Evolutionary conservation across 805 yeast species (phyloP).

Genomic region (Yamadazyma sp.): DNA sequence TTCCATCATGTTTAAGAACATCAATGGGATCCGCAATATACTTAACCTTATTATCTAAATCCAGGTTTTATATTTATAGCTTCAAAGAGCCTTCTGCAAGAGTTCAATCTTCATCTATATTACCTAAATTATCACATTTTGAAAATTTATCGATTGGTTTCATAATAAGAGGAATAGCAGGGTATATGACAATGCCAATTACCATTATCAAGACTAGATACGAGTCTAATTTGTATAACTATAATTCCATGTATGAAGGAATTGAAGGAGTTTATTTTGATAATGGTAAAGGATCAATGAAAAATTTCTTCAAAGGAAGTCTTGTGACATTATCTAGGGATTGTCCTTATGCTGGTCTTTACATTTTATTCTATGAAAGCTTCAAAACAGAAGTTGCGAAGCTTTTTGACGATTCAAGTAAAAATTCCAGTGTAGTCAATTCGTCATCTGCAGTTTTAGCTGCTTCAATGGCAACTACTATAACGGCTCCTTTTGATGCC

Average conservation of each 20-base stretch:
- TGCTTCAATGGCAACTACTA: slow-evolving; percentile 74
- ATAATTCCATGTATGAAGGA: slow-evolving; percentile 63
- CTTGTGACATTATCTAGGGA: slow-evolving; percentile 86
- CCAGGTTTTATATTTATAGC: slow-evolving; percentile 50
- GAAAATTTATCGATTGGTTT: slow-evolving; percentile 80
- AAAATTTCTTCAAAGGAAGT: slow-evolving; percentile 83
- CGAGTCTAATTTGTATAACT: slow-evolving; percentile 76
- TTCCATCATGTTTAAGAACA: slow-evolving; percentile 87
- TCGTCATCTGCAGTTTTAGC: slow-evolving; percentile 74
- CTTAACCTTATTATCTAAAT: slow-evolving; percentile 63
- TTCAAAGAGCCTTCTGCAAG: slow-evolving; percentile 1
- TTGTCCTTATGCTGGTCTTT: slow-evolving; percentile 95
- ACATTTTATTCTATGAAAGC: slow-evolving; percentile 80
- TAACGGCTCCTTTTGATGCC: slow-evolving; percentile 94
- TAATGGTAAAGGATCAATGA: slow-evolving; percentile 33
- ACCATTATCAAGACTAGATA: slow-evolving; percentile 86
- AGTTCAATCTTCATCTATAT: slow-evolving; percentile 10
- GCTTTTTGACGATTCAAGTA: slow-evolving; percentile 21
- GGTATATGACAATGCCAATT: slow-evolving; percentile 89
- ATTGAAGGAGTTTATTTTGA: slow-evolving; percentile 48
- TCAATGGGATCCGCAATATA: slow-evolving; percentile 89
- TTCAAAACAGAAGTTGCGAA: slow-evolving; percentile 47
- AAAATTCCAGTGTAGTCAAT: slow-evolving; percentile 57
- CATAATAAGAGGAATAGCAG: slow-evolving; percentile 74
- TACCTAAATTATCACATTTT: slow-evolving; percentile 69